Percentiles rank a stretch among this genome's conserved stretches.
These are phyloP conservation scores for Ceratocystis cubensis DNA, from an alignment of 2,329 filamentous ascomycete genomes.

Conservation along the genomic window DNA sequence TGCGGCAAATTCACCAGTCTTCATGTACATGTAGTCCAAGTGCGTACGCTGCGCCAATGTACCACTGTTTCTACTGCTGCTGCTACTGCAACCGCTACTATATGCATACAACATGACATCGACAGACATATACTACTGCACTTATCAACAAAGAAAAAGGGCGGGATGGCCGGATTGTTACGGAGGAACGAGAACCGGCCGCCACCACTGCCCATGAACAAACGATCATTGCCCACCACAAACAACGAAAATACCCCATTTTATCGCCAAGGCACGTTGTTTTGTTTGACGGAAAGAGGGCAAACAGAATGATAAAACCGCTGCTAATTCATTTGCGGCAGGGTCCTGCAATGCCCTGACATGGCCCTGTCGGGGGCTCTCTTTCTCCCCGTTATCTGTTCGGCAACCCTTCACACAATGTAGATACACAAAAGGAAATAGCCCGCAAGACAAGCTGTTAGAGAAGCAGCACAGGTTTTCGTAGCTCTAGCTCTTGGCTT, in stretches of 20 bases:
- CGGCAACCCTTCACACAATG: neutral
- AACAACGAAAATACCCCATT: neutral
- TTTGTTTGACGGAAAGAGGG: no score
- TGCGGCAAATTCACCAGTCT: no score
- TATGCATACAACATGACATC: neutral
- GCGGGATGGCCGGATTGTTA: neutral
- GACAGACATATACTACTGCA: no score
- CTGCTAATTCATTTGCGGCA: neutral
- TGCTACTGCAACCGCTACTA: neutral
- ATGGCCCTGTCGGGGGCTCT: neutral
- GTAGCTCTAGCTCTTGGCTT: constrained; percentile 25
- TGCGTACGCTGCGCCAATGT: no score
- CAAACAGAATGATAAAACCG: neutral
- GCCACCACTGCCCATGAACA: neutral
- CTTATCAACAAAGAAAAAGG: neutral
- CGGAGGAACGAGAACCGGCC: neutral
- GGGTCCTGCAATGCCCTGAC: neutral
- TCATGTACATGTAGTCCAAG: no score
- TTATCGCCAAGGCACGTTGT: neutral
- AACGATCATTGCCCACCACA: neutral
- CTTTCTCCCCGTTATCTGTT: no score
- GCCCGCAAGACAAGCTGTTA: neutral
- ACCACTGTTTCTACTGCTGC: no score
- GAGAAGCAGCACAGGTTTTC: neutral
- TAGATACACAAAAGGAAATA: neutral